Evolutionary conservation across 1,284 basidiomycete genomes (phyloP).

Genomic region (Athelia sp.): DNA sequence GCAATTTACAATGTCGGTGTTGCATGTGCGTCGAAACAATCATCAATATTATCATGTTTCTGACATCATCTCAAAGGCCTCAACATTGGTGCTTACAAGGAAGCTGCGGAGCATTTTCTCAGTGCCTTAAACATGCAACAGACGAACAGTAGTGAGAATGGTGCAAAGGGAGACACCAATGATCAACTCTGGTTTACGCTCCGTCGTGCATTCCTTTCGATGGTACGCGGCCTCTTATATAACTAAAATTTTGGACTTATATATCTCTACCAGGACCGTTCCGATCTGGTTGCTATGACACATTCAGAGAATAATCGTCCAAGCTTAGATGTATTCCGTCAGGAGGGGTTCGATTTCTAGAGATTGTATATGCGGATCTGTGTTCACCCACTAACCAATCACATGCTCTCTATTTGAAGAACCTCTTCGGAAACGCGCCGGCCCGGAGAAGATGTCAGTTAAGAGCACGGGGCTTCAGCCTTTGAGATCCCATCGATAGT

Average conservation of each 20-base stretch:
- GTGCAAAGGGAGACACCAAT: conserved; percentile 61
- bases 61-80: conserved; percentile 48
- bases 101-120: conserved; percentile 96
- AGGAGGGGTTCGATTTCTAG: conserved; percentile 84
- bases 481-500: too few relatives aligned
- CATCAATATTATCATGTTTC: conserved; percentile 3
- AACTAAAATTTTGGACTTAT: background rate
- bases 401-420: background rate
- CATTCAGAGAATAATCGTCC: conserved; percentile 40
- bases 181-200: conserved; percentile 93
- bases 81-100: conserved; percentile 93
- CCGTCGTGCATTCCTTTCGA: conserved; percentile 73
- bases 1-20: conserved; percentile 98
- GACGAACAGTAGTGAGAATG: conserved; percentile 15
- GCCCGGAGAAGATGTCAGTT: too few relatives aligned
- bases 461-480: too few relatives aligned
- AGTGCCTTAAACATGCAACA: conserved; percentile 86
- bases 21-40: conserved; percentile 58
- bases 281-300: conserved; percentile 62
- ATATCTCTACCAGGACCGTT: conserved; percentile 42
- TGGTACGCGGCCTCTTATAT: conserved; percentile 58
- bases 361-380: background rate
- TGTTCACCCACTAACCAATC: too few relatives aligned
- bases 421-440: too few relatives aligned
- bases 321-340: conserved; percentile 64